A percentile compares a stretch with the other conserved stretches of the same genome.
These are phyloP conservation scores for Nannochloropsis oceanica DNA, from an alignment of 108 stramenopile genomes.

Conservation along the genomic window DNA sequence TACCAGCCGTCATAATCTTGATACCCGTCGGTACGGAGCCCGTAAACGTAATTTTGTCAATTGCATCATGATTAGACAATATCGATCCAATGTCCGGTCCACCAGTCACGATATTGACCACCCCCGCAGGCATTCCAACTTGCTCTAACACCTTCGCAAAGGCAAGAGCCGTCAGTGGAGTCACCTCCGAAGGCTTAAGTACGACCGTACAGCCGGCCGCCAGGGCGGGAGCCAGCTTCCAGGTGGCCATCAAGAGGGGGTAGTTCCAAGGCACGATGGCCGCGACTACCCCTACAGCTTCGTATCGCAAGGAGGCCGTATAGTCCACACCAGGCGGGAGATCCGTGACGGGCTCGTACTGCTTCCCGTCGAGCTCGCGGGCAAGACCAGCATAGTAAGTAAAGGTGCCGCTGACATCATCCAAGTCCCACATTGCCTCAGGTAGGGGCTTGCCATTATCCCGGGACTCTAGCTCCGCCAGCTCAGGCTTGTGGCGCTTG, in stretches of 20 bases:
- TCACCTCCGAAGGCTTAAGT: slow-evolving; percentile 70
- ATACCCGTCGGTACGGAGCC: slow-evolving; percentile 1
- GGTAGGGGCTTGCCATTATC: slow-evolving; percentile 62
- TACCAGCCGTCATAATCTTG: slow-evolving; percentile 11
- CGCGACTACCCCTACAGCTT: slow-evolving; percentile 63
- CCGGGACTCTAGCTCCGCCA: slow-evolving; percentile 19
- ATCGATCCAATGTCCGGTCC: not conserved
- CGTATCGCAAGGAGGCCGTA: slow-evolving; percentile 39
- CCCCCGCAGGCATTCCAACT: slow-evolving; percentile 26
- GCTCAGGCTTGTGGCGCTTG: not conserved
- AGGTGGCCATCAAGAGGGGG: slow-evolving; percentile 57
- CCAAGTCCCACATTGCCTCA: slow-evolving; percentile 58
- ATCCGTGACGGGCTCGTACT: not conserved
- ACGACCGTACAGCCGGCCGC: slow-evolving; percentile 73
- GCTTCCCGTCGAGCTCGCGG: not conserved
- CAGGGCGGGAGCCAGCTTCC: slow-evolving; percentile 58
- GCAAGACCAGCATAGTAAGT: slow-evolving; percentile 45
- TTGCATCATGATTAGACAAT: not conserved
- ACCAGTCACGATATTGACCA: slow-evolving; percentile 12
- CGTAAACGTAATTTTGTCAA: slow-evolving; percentile 14
- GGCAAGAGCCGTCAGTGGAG: slow-evolving; percentile 48
- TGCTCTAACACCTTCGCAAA: slow-evolving; percentile 36
- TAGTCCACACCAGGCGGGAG: not conserved
- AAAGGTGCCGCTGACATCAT: slow-evolving; percentile 38
- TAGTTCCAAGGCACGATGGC: slow-evolving; percentile 59